phyloP scores from a whole-genome alignment of 2,329 filamentous ascomycete species.

The Sclerotinia trifoliorum region DNA sequence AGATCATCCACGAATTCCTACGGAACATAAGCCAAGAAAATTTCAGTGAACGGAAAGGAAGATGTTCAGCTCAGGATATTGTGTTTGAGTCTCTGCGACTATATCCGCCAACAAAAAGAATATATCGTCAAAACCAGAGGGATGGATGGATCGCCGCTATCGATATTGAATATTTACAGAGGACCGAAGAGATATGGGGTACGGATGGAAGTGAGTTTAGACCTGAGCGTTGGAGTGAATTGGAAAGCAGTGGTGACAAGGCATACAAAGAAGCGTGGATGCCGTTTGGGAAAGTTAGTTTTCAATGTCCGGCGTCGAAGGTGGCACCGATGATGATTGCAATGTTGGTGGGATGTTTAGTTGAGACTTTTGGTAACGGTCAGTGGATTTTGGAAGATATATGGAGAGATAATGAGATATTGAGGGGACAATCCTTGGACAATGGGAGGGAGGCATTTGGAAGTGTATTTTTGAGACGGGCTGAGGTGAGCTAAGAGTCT shows the following conservation, averaged over 20 bases:
- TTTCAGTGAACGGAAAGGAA: background rate
- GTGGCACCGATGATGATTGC: conserved; percentile 22
- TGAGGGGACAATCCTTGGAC: background rate
- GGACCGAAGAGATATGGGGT: conserved; percentile 15
- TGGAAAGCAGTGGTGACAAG: background rate
- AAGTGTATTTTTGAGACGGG: background rate
- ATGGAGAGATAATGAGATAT: background rate
- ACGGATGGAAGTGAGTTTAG: conserved; percentile 1
- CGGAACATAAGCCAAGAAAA: background rate
- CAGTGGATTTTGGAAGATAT: conserved; percentile 2
- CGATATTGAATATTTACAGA: conserved; percentile 19
- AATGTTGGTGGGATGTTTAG: conserved; percentile 15
- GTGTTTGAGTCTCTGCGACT: conserved; percentile 18
- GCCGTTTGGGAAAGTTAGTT: conserved; percentile 18
- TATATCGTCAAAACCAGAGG: conserved; percentile 13
- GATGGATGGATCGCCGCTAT: background rate
- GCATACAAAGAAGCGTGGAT: conserved; percentile 16
- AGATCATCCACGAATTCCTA: background rate
- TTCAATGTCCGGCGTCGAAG: conserved; percentile 13
- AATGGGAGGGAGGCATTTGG: conserved; percentile 17
- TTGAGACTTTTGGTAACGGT: background rate
- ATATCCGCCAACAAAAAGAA: conserved; percentile 18
- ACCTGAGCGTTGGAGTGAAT: conserved; percentile 8
- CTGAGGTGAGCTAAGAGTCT: background rate
- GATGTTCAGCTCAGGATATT: background rate